Evolutionary conservation across 164 flowering plant species (phyloP).

Genomic region (Protea cynaroides): DNA sequence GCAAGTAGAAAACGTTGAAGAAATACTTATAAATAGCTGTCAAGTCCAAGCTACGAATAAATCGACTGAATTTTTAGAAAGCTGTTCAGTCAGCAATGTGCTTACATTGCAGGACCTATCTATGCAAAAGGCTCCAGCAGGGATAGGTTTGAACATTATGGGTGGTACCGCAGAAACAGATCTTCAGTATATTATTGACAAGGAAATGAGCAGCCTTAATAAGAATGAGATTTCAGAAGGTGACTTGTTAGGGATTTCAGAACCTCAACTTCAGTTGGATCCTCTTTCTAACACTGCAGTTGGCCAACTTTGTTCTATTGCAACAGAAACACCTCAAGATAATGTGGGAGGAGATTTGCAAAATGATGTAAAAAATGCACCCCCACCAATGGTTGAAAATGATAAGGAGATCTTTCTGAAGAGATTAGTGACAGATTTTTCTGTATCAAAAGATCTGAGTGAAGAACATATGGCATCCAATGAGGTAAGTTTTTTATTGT

Average conservation of each 20-base stretch:
- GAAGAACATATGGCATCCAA: conserved; percentile 20
- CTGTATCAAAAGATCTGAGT: conserved; percentile 16
- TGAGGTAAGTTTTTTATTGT: conserved; percentile 32
- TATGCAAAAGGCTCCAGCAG: conserved; percentile 12
- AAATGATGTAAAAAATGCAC: conserved; percentile 8
- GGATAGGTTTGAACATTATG: conserved; percentile 11
- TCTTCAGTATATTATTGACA: conserved; percentile 7
- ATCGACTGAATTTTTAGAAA: conserved; percentile 14
- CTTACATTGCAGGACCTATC: conserved; percentile 18
- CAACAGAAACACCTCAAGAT: conserved; percentile 18
- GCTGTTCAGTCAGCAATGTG: conserved; percentile 14
- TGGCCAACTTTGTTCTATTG: conserved; percentile 16
- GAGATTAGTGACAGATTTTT: conserved; percentile 8
- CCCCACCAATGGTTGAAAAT: conserved; percentile 10
- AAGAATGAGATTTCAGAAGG: conserved; percentile 12
- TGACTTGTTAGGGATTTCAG: conserved; percentile 9
- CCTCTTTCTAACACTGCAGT: conserved; percentile 27
- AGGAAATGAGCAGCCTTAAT: conserved; percentile 14
- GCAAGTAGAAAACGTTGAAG: conserved; percentile 17
- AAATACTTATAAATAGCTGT: conserved; percentile 13
- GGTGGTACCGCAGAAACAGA: conserved; percentile 15
- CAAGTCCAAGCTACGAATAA: conserved; percentile 18
- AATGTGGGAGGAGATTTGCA: conserved; percentile 12
- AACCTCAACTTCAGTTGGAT: conserved; percentile 16
- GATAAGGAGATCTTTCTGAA: background rate